These are phyloP conservation scores for Saturnispora ahearnii DNA, from an alignment of 805 yeast genomes.

Conservation along the genomic window DNA sequence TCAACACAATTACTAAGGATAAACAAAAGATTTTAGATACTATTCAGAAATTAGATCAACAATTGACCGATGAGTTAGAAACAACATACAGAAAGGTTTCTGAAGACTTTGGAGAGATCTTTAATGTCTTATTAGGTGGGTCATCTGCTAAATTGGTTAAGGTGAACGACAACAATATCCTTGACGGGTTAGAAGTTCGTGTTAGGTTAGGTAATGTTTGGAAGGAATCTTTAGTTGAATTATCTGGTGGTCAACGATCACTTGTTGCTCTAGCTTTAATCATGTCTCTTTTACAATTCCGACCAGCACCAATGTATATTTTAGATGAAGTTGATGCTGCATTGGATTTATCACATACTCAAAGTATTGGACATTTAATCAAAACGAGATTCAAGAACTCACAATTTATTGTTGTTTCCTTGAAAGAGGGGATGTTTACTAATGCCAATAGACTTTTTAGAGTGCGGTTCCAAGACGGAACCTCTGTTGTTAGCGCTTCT, in stretches of 20 bases:
- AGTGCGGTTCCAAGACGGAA: slow-evolving; percentile 93
- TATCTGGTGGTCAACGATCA: slow-evolving; percentile 96
- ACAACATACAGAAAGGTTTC: slow-evolving; percentile 84
- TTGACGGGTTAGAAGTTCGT: slow-evolving; percentile 83
- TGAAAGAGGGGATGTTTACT: slow-evolving; percentile 97
- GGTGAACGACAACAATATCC: slow-evolving; percentile 68
- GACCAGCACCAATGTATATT: slow-evolving; percentile 98
- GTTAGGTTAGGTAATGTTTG: slow-evolving; percentile 87
- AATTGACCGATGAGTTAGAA: slow-evolving; percentile 73
- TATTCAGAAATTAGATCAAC: slow-evolving; percentile 69
- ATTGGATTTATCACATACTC: slow-evolving; percentile 91
- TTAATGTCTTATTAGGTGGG: slow-evolving; percentile 79
- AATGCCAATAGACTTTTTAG: slow-evolving; percentile 93
- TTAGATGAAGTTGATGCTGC: slow-evolving; percentile 99
- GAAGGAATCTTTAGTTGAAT: slow-evolving; percentile 91
- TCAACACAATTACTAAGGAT: slow-evolving; percentile 80
- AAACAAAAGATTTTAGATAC: slow-evolving; percentile 86
- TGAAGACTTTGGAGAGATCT: slow-evolving; percentile 81
- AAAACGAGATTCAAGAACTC: slow-evolving; percentile 93
- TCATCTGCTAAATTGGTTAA: slow-evolving; percentile 86
- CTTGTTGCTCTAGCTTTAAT: slow-evolving; percentile 87
- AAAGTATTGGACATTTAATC: slow-evolving; percentile 92
- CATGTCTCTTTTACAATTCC: slow-evolving; percentile 83
- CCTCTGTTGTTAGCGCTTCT: slow-evolving; percentile 78
- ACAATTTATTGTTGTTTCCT: slow-evolving; percentile 91